Conservation (phyloP, 1,284 basidiomycete species). For the Sporisorium sorghi region DNA sequence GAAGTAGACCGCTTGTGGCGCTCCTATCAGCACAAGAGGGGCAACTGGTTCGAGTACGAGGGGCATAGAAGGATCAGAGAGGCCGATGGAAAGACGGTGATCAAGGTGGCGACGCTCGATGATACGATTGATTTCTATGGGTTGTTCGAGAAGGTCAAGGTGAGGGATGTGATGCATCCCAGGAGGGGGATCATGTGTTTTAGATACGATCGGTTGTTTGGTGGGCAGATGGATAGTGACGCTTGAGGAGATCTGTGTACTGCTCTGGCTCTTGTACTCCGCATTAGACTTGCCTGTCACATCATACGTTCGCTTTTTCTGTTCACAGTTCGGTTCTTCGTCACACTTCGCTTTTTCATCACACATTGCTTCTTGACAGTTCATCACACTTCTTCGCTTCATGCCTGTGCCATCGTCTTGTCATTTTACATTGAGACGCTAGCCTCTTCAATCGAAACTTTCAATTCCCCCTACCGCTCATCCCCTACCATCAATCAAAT, state of each 20-base stretch:
- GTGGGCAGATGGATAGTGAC: constrained; percentile 3
- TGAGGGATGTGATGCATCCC: constrained; percentile 45
- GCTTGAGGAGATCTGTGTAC: too few relatives aligned
- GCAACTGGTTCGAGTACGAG: constrained; percentile 16
- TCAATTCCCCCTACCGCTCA: too few relatives aligned
- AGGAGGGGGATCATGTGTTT: constrained; percentile 41
- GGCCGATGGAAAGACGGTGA: background rate
- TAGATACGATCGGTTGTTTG: constrained; percentile 26
- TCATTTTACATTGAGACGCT: too few relatives aligned
- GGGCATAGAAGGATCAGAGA: constrained; percentile 15
- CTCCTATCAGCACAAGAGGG: constrained; percentile 12
- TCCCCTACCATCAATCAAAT: constrained; percentile 34
- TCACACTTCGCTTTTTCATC: too few relatives aligned
- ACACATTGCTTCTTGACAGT: too few relatives aligned
- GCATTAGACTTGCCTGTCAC: too few relatives aligned
- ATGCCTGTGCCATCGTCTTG: too few relatives aligned
- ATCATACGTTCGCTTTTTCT: background rate
- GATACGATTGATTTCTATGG: constrained; percentile 38
- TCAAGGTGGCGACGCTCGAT: constrained; percentile 8
- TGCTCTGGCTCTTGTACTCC: too few relatives aligned
- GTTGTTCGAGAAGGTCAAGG: constrained; percentile 34
- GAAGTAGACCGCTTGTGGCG: constrained; percentile 39
- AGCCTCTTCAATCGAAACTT: too few relatives aligned
- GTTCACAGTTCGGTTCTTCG: background rate
- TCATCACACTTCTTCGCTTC: too few relatives aligned